Evolutionary conservation across 345 rosid genomes (phyloP), one percentile per base, ranked within the genome.

Genomic region (Rhizophora mangle): DNA sequence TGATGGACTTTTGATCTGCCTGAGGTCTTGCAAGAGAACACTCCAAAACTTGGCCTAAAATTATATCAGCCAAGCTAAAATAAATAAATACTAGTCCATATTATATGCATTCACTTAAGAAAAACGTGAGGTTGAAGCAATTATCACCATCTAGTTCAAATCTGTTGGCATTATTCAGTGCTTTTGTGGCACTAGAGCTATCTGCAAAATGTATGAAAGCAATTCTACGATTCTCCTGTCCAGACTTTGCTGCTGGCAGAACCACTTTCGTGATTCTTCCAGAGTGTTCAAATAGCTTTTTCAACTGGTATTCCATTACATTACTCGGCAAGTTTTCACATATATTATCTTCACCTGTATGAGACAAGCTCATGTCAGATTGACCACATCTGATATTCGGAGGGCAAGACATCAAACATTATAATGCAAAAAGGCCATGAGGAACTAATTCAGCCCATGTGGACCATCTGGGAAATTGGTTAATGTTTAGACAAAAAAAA

Each of bases 11-110:
- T 78, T 85, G 96, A 76, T 95, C 97, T 15, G 92, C 75, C 76
- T 87, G 96, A 59, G 99, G 99, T 85, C 89, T 94, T 27, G 96
- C 99, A 72, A 94, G 93, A 24, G 96, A 88, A 75, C 93, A 91
- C 72, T 94, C 99, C 83, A 94, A 78, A 59, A 80, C 75, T 75
- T 88, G 96, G 71, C 98, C 98, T 94, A 81, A 49, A 68, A 65
- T 6, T 34, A 34, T 55, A 66, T 64, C 68, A 72, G 31, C 55
- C 59, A 70, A 58, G 63, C 27, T 61, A 59, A 53, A 20, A 73
- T 55, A 34, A 76, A 16, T 22, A 6, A 62, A 30, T 19, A 11
- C 47, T 13, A 11, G 47, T 10, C 47, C 47, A 2, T 10, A 6
- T 29, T 22, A 47, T 16, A 8, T 59, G n/a, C 30, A 64, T 53